These are phyloP conservation scores for Crithidia mellificae DNA, from an alignment of 208 protist species.

Conservation along the genomic window DNA sequence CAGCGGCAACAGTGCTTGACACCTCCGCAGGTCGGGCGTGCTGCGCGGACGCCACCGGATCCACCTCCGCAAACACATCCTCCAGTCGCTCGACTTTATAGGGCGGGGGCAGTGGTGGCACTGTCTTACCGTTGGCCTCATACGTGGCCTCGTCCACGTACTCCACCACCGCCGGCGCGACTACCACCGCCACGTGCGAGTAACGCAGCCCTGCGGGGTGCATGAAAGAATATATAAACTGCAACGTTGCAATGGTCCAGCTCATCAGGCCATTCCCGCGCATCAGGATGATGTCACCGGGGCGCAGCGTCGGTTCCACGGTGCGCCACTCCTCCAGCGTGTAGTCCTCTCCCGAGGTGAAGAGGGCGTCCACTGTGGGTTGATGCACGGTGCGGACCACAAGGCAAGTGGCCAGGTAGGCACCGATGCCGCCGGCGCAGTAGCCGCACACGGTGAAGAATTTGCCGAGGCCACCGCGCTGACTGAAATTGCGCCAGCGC, in stretches of 20 bases:
- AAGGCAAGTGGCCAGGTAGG: constrained; percentile 45
- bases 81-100: constrained; percentile 18
- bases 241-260: constrained; percentile 52
- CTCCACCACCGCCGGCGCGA: constrained; percentile 56
- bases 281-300: constrained; percentile 81
- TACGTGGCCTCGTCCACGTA: constrained; percentile 19
- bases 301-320: constrained; percentile 71
- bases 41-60: neutral
- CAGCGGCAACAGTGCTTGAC: neutral
- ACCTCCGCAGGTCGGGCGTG: neutral
- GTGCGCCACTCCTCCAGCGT: constrained; percentile 66
- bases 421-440: constrained; percentile 10
- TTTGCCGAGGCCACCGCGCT: constrained; percentile 18
- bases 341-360: constrained; percentile 48
- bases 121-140: neutral
- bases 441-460: constrained; percentile 25
- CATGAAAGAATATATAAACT: constrained; percentile 51
- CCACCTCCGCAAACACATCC: constrained; percentile 7
- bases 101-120: constrained; percentile 8
- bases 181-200: constrained; percentile 86
- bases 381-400: constrained; percentile 39
- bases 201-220: constrained; percentile 61
- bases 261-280: constrained; percentile 59
- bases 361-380: constrained; percentile 38
- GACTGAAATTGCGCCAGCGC: constrained; percentile 29